Base-by-base conservation (phyloP, 192 early-diverging fungal genomes). In the Coemansia sp. region DNA sequence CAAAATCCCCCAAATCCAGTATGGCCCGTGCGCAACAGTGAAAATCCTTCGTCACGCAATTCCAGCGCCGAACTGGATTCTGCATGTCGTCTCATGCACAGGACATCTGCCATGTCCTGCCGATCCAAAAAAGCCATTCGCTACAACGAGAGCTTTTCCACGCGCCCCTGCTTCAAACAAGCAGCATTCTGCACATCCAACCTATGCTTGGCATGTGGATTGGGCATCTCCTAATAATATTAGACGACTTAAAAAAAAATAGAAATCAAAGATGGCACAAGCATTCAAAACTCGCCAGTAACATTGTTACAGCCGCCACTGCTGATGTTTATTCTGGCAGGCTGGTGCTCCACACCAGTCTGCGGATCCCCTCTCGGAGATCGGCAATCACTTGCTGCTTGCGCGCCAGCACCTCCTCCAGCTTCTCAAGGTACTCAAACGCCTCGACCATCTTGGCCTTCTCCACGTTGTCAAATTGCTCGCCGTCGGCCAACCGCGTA, bases 401-500 rank as follows among this genome's bases (percentile, higher is more conserved):
- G 16, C 71, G 72, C 26, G 74, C 82, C 62, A 87, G 72, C 56
- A 87, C 73, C 62, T 80, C 83, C 48, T 87, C 86, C 63, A 87
- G 54, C 24, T 82, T 71, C 60, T 78, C 83, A 8, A 87, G 60
- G 28, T 87, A 87, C 69, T 86, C 85, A 73, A 87, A 81, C 22
- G 83, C 87, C 57, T 87, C 72, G 9, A 83, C 82, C 64, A 89
- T 81, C 58, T 88, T 84, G 28, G 85, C 84, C 22, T 86, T 58
- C 54, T 90, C 73, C 19, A 69, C 67, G 32, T 64, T 67, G 52
- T 78, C 72, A 68, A 74, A 73, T 60, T 44, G 53, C 34, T 69
- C 44, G 16, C 68, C 71, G 10, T 79, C 76, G n/a, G 59, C 38
- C 63, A 79, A 55, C 18, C 76, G 62, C 55, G 66, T 71, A 23